phyloP scores from a whole-genome alignment of 805 yeast species.

The Wickerhamiella lipophila region DNA sequence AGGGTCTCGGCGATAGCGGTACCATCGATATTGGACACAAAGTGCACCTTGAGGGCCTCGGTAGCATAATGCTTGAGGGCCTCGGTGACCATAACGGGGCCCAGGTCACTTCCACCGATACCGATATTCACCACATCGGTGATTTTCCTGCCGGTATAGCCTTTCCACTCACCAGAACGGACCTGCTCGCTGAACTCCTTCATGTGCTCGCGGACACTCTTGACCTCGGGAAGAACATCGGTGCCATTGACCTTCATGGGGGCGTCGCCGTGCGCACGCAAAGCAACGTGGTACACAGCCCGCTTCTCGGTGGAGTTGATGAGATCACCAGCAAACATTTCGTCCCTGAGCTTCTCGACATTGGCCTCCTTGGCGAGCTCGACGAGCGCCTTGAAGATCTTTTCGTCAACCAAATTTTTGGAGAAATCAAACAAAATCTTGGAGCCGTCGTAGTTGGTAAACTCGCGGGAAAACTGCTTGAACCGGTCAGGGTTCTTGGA shows the following conservation, averaged over 20 bases:
- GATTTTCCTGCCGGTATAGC: constrained; percentile 89
- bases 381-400: constrained; percentile 52
- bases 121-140: constrained; percentile 95
- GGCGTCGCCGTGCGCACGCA: constrained; percentile 81
- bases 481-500: constrained; percentile 61
- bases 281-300: constrained; percentile 93
- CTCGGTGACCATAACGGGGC: constrained; percentile 99
- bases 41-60: constrained; percentile 54
- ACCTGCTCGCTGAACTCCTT: constrained; percentile 83
- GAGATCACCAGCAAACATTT: constrained; percentile 83
- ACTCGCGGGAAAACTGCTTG: constrained; percentile 60
- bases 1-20: constrained; percentile 90
- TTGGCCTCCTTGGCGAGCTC: constrained; percentile 82
- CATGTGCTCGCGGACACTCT: constrained; percentile 86
- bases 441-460: constrained; percentile 75
- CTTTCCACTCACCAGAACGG: constrained; percentile 91
- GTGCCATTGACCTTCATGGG: constrained; percentile 80
- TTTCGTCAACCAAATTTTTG: constrained; percentile 84
- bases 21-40: constrained; percentile 97
- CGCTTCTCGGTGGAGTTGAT: constrained; percentile 87
- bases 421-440: constrained; percentile 89
- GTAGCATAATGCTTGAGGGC: constrained; percentile 85
- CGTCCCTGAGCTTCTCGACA: constrained; percentile 77
- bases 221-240: constrained; percentile 85
- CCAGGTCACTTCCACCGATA: constrained; percentile 97